Conservation (phyloP, 768 basidiomycete species). For the Leccinum uliginosum region DNA sequence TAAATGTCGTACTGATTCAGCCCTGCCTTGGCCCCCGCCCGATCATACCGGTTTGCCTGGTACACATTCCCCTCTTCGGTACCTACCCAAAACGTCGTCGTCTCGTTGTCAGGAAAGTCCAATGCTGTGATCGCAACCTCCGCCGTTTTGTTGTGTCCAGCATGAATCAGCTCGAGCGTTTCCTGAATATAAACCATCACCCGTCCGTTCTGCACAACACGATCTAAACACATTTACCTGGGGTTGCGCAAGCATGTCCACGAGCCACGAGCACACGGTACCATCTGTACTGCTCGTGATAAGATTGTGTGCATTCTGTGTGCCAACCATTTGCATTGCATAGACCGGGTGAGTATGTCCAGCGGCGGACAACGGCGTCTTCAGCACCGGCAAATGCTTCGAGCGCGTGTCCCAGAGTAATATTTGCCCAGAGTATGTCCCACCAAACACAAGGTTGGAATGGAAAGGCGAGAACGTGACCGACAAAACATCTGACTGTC, state of each 20-base stretch:
- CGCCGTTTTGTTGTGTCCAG: slow-evolving; percentile 92
- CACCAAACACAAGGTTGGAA: slow-evolving; percentile 94
- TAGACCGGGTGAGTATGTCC: slow-evolving; percentile 99
- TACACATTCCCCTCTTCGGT: slow-evolving; percentile 98
- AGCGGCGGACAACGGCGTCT: slow-evolving; percentile 92
- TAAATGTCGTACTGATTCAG: slow-evolving; percentile 92
- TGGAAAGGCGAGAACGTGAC: slow-evolving; percentile 98
- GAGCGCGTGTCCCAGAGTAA: slow-evolving; percentile 97
- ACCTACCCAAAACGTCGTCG: slow-evolving; percentile 95
- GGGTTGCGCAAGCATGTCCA: slow-evolving; percentile 98
- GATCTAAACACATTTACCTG: slow-evolving; percentile 51
- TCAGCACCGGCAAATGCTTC: slow-evolving; percentile 92
- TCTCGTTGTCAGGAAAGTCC: slow-evolving; percentile 95
- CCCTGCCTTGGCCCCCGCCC: slow-evolving; percentile 95
- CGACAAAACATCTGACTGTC: slow-evolving; percentile 93
- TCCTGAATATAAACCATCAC: slow-evolving; percentile 49
- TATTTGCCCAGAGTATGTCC: slow-evolving; percentile 99
- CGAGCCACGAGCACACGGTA: slow-evolving; percentile 94
- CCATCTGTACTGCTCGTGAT: slow-evolving; percentile 98
- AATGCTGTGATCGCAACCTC: slow-evolving; percentile 93
- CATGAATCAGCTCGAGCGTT: slow-evolving; percentile 85
- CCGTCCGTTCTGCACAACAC: neutral
- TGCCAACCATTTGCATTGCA: slow-evolving; percentile 76
- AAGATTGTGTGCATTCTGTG: slow-evolving; percentile 79
- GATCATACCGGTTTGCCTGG: slow-evolving; percentile 94